These are phyloP conservation scores for Rhododendron henanense DNA, from an alignment of 148 eudicot species.

Conservation along the genomic window DNA sequence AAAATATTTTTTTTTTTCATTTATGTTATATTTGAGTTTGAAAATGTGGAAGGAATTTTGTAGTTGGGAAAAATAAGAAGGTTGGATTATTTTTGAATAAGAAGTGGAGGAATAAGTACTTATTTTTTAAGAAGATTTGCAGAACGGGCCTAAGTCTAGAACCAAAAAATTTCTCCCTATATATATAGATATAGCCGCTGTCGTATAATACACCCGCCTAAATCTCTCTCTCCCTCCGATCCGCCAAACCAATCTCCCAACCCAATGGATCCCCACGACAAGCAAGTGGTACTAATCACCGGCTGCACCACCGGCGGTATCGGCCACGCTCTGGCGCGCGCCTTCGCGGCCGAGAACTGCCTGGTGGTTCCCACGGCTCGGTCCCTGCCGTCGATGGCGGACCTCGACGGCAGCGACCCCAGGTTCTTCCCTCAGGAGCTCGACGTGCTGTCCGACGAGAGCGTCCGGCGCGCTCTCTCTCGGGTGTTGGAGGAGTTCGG, in stretches of 20 bases:
- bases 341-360: constrained; percentile 64
- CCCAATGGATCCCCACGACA: constrained; percentile 21
- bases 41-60: too few relatives aligned
- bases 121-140: too few relatives aligned
- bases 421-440: constrained; percentile 53
- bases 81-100: too few relatives aligned
- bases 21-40: too few relatives aligned
- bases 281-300: constrained; percentile 61
- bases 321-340: constrained; percentile 75
- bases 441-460: constrained; percentile 65
- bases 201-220: too few relatives aligned
- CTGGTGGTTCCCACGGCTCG: constrained; percentile 73
- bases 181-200: too few relatives aligned
- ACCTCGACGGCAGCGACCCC: constrained; percentile 30
- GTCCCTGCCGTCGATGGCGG: constrained; percentile 51
- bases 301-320: constrained; percentile 85
- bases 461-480: constrained; percentile 42
- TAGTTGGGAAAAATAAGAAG: too few relatives aligned
- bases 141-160: too few relatives aligned
- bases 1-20: too few relatives aligned
- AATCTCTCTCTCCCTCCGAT: background rate
- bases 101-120: too few relatives aligned
- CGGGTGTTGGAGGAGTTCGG: constrained; percentile 55
- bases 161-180: too few relatives aligned
- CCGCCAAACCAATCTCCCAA: background rate